Percentiles rank a stretch among this genome's conserved stretches.
Conservation (phyloP, 805 yeast species). For the Phaffomyces antillensis region DNA sequence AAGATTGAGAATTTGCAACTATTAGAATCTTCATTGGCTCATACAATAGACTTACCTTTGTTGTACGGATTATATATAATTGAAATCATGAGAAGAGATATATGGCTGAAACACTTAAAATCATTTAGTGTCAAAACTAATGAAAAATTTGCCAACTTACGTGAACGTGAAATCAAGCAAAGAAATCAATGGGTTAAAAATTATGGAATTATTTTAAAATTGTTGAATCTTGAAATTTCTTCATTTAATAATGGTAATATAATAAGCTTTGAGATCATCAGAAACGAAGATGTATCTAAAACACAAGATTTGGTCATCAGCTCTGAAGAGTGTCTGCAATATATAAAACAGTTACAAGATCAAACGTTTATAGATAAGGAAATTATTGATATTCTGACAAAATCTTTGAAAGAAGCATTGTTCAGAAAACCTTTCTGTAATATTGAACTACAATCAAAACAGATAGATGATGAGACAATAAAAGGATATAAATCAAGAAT, state of each 20-base stretch:
- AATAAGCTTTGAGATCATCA: conserved; percentile 13
- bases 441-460: neutral
- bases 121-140: conserved; percentile 30
- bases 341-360: conserved; percentile 29
- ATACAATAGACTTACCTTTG: conserved; percentile 60
- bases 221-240: conserved; percentile 22
- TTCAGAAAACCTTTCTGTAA: conserved; percentile 19
- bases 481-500: conserved; percentile 67
- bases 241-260: conserved; percentile 17
- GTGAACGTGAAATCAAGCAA: conserved; percentile 47
- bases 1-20: conserved; percentile 22
- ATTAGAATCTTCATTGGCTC: conserved; percentile 19
- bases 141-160: conserved; percentile 50
- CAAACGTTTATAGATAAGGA: conserved; percentile 27
- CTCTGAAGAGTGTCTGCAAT: conserved; percentile 27
- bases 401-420: conserved; percentile 30
- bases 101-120: conserved; percentile 39
- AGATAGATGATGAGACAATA: conserved; percentile 30
- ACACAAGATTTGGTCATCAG: conserved; percentile 2
- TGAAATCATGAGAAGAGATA: conserved; percentile 51
- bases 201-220: conserved; percentile 42
- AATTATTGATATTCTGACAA: conserved; percentile 29
- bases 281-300: conserved; percentile 8
- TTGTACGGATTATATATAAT: conserved; percentile 63
- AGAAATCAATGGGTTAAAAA: conserved; percentile 59